A percentile compares a stretch with the other conserved stretches of the same genome.
Conservation (phyloP, 768 basidiomycete species). For the Tephrocybe sp. region DNA sequence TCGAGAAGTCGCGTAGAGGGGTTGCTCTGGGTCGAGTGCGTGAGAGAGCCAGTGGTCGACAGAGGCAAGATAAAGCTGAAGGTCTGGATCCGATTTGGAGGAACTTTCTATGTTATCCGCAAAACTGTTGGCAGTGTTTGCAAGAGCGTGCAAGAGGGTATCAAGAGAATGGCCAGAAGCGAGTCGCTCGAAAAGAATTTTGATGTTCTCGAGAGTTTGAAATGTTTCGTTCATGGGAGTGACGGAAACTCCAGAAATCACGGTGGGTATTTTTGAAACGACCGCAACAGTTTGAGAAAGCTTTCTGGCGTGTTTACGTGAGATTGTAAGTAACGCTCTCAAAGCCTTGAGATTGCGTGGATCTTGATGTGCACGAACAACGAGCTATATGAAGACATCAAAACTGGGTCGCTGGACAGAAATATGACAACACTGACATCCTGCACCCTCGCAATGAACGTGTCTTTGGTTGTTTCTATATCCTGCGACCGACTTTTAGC, state of each 20-base stretch:
- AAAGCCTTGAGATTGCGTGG: conserved; percentile 31
- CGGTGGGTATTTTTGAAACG: conserved; percentile 16
- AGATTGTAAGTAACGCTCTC: conserved; percentile 27
- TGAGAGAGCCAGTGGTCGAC: conserved; percentile 21
- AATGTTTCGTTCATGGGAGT: not conserved
- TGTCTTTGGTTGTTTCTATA: conserved; percentile 7
- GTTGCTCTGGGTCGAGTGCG: conserved; percentile 18
- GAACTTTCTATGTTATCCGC: not conserved
- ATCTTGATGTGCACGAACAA: conserved; percentile 31
- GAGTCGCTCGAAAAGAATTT: conserved; percentile 33
- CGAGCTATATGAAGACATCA: conserved; percentile 16
- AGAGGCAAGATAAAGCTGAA: conserved; percentile 18
- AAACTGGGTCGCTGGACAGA: not conserved
- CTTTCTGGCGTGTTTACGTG: conserved; percentile 32
- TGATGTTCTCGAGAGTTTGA: conserved; percentile 25
- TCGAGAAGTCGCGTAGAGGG: conserved; percentile 23
- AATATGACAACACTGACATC: conserved; percentile 22
- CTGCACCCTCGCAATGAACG: conserved; percentile 27
- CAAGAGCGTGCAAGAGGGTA: conserved; percentile 18
- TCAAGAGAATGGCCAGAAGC: conserved; percentile 32
- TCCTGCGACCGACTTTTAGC: not conserved
- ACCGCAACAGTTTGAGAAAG: conserved; percentile 15
- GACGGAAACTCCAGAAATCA: conserved; percentile 12
- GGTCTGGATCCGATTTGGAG: conserved; percentile 7
- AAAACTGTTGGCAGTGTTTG: conserved; percentile 1